A percentile compares a stretch with the other conserved stretches of the same genome.
phyloP scores from a whole-genome alignment of 805 yeast species.

The Scheffersomyces stipitis region DNA sequence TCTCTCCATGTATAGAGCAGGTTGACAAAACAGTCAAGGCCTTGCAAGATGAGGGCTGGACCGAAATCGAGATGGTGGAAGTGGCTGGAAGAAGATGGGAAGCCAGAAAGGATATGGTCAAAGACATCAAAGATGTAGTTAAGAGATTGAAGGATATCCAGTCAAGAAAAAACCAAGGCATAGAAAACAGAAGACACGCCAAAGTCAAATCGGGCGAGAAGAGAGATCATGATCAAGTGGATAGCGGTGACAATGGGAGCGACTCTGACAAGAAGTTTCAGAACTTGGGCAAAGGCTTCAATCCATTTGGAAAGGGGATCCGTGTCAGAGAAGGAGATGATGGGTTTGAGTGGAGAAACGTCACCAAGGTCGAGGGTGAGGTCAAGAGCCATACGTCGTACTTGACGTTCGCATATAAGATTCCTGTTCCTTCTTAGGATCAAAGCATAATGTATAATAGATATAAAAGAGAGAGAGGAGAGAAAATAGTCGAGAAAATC shows the following conservation, averaged over 20 bases:
- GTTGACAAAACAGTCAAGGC: constrained; percentile 83
- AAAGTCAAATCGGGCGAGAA: constrained; percentile 25
- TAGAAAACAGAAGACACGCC: constrained; percentile 52
- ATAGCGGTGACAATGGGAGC: constrained; percentile 4
- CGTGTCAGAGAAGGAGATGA: constrained; percentile 87
- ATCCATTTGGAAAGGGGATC: constrained; percentile 91
- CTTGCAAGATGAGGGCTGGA: constrained; percentile 77
- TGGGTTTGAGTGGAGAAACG: constrained; percentile 75
- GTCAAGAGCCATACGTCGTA: constrained; percentile 93
- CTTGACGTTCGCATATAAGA: constrained; percentile 77
- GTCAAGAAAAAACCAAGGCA: constrained; percentile 61
- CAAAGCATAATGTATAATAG: not conserved
- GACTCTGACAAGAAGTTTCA: constrained; percentile 32
- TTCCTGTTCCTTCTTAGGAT: no score
- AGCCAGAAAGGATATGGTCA: constrained; percentile 84
- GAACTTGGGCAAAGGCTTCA: constrained; percentile 53
- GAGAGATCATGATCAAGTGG: constrained; percentile 16
- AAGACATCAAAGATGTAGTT: constrained; percentile 74
- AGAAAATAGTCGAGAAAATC: not conserved
- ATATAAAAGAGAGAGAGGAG: not conserved
- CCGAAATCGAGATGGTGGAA: constrained; percentile 87
- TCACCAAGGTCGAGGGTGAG: constrained; percentile 82
- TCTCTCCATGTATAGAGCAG: constrained; percentile 97
- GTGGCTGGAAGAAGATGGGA: constrained; percentile 84
- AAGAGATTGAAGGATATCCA: constrained; percentile 79